A percentile compares a stretch with the other conserved stretches of the same genome.
phyloP scores from a whole-genome alignment of 2,329 filamentous ascomycete genomes.

The Pseudomassariella vexata region DNA sequence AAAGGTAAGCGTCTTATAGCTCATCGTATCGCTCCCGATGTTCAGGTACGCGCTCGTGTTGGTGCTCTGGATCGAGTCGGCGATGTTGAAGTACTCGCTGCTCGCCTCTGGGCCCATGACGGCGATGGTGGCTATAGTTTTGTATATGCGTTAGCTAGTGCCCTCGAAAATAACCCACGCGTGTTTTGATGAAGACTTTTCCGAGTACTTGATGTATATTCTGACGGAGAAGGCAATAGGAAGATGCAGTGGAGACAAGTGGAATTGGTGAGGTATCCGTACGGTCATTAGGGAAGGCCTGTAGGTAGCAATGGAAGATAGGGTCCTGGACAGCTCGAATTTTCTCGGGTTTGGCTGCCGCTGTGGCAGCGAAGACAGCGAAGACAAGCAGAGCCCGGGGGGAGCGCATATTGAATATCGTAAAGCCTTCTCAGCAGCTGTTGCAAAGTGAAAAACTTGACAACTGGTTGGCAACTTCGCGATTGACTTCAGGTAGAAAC shows the following conservation, averaged over 20 bases:
- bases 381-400: conserved; percentile 3
- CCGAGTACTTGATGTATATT: no score
- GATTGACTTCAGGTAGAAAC: no score
- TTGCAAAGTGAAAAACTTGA: no score
- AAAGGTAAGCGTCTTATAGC: conserved; percentile 47
- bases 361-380: conserved; percentile 8
- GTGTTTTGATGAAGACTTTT: no score
- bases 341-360: conserved; percentile 35
- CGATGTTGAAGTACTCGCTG: conserved; percentile 44
- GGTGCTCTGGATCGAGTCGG: conserved; percentile 39
- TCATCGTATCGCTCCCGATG: conserved; percentile 36
- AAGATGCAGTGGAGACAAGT: no score
- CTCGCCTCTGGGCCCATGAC: conserved; percentile 46
- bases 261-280: conserved; percentile 11
- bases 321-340: conserved; percentile 44
- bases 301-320: conserved; percentile 48
- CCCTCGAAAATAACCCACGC: no score
- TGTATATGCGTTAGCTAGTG: no score
- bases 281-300: conserved; percentile 36
- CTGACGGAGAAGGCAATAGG: no score
- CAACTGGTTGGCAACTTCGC: no score
- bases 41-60: conserved; percentile 44
- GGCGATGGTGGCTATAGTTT: conserved; percentile 29
- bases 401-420: conserved; percentile 12
- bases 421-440: no score